Conservation (phyloP, 2,329 filamentous ascomycete species). For the Aspergillus ruber region DNA sequence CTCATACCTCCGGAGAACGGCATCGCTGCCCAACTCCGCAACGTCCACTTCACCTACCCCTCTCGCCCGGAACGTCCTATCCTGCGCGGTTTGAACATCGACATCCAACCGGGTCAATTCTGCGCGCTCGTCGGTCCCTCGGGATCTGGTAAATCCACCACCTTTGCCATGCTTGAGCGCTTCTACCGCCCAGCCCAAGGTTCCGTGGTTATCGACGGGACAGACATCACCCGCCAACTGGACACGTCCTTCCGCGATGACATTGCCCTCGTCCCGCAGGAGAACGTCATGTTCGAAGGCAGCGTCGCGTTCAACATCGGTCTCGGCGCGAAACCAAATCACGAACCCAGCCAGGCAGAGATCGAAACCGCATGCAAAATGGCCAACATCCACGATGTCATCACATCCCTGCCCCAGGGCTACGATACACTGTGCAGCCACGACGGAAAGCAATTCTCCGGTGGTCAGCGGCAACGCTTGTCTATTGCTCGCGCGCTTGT, state of each 20-base stretch:
- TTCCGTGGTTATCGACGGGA: constrained; percentile 46
- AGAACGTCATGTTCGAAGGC: constrained; percentile 44
- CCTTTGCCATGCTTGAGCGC: constrained; percentile 51
- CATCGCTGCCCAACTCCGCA: constrained; percentile 48
- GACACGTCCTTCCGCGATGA: constrained; percentile 37
- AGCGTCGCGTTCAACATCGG: constrained; percentile 43
- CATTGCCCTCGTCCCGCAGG: constrained; percentile 44
- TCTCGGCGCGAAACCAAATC: constrained; percentile 45
- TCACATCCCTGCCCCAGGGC: constrained; percentile 55
- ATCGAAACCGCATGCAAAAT: constrained; percentile 61
- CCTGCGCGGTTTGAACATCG: constrained; percentile 51
- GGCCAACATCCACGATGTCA: constrained; percentile 65
- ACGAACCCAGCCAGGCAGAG: constrained; percentile 52
- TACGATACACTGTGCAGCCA: constrained; percentile 58
- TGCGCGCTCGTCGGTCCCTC: constrained; percentile 60
- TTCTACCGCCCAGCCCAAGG: constrained; percentile 50
- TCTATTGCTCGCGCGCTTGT: constrained; percentile 54
- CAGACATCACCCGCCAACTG: constrained; percentile 38
- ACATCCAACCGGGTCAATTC: constrained; percentile 55
- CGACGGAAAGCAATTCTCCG: constrained; percentile 49
- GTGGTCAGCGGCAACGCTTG: constrained; percentile 54
- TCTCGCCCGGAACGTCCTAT: constrained; percentile 54
- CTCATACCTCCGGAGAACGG: constrained; percentile 22
- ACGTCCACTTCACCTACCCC: constrained; percentile 61
- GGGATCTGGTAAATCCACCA: constrained; percentile 62